These are phyloP conservation scores for Juncus effusus DNA, from an alignment of 176 grass and related monocot genomes.

Conservation along the genomic window DNA sequence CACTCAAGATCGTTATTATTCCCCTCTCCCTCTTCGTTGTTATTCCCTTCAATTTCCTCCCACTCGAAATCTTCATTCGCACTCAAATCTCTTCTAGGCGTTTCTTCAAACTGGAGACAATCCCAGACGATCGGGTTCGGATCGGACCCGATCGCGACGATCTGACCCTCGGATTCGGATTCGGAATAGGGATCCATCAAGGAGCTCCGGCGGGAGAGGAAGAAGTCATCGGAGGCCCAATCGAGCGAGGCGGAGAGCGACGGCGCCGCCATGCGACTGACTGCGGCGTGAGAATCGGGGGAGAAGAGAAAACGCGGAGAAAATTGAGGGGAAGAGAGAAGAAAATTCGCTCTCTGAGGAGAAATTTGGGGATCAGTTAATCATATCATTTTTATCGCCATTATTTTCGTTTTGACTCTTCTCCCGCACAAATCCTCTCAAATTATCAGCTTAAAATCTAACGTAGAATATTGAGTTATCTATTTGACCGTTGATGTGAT, in stretches of 20 bases:
- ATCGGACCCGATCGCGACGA: constrained; percentile 35
- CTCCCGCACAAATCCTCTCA: neutral
- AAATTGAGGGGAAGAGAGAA: constrained; percentile 14
- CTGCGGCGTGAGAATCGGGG: constrained; percentile 5
- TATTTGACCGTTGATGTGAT: neutral
- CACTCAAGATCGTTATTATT: constrained; percentile 50
- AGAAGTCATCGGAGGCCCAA: constrained; percentile 40
- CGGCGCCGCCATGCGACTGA: constrained; percentile 1
- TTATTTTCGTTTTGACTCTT: neutral
- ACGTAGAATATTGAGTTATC: no score
- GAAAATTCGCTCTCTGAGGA: constrained; percentile 36
- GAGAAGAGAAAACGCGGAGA: constrained; percentile 20
- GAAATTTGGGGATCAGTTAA: neutral
- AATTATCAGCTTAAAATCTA: no score
- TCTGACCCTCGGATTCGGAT: constrained; percentile 49
- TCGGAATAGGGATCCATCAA: constrained; percentile 7
- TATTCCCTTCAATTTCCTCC: constrained; percentile 52
- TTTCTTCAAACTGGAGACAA: constrained; percentile 51
- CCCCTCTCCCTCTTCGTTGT: constrained; percentile 45
- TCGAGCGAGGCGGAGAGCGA: constrained; percentile 35
- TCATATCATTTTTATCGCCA: neutral
- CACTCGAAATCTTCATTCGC: constrained; percentile 61
- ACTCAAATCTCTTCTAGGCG: constrained; percentile 34
- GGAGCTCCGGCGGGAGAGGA: constrained; percentile 29
- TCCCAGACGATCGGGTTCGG: constrained; percentile 53